phyloP scores from a whole-genome alignment of 2,329 filamentous ascomycete genomes.

The Microcyclospora pomicola region DNA sequence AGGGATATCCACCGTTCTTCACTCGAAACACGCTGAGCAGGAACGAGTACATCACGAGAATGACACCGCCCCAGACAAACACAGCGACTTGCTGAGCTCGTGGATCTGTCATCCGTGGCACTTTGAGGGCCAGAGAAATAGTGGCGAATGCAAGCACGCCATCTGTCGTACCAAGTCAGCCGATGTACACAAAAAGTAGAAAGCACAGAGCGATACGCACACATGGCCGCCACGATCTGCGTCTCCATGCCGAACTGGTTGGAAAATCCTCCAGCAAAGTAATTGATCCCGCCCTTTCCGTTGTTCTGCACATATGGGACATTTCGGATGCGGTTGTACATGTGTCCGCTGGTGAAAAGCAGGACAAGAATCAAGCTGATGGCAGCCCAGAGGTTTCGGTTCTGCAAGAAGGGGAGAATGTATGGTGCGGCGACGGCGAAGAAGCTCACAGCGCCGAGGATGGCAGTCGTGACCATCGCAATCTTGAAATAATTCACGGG shows the following conservation, averaged over 20 bases:
- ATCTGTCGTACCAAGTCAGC: conserved; percentile 32
- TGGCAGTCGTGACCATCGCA: conserved; percentile 50
- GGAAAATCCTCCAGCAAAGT: conserved; percentile 85
- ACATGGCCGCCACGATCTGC: conserved; percentile 85
- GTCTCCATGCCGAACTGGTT: conserved; percentile 91
- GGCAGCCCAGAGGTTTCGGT: conserved; percentile 86
- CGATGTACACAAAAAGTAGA: conserved; percentile 1
- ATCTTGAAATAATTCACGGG: conserved; percentile 80
- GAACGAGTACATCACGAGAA: conserved; percentile 84
- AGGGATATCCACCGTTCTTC: conserved; percentile 93
- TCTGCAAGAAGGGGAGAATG: conserved; percentile 67
- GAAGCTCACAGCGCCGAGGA: conserved; percentile 56
- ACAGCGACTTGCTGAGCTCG: conserved; percentile 70
- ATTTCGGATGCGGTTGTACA: conserved; percentile 98
- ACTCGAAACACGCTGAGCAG: conserved; percentile 82
- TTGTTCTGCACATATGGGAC: conserved; percentile 83
- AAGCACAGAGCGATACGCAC: conserved; percentile 42
- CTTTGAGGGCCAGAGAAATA: conserved; percentile 83
- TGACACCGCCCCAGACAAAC: conserved; percentile 60
- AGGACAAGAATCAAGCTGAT: conserved; percentile 79
- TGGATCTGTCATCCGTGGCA: conserved; percentile 69
- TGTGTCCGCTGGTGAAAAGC: conserved; percentile 89
- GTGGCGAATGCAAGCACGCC: conserved; percentile 76
- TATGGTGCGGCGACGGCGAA: conserved; percentile 62
- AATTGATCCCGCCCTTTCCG: conserved; percentile 71